Conservation (phyloP, 2,329 filamentous ascomycete genomes). For the Aspergillus ochraceoroseus region DNA sequence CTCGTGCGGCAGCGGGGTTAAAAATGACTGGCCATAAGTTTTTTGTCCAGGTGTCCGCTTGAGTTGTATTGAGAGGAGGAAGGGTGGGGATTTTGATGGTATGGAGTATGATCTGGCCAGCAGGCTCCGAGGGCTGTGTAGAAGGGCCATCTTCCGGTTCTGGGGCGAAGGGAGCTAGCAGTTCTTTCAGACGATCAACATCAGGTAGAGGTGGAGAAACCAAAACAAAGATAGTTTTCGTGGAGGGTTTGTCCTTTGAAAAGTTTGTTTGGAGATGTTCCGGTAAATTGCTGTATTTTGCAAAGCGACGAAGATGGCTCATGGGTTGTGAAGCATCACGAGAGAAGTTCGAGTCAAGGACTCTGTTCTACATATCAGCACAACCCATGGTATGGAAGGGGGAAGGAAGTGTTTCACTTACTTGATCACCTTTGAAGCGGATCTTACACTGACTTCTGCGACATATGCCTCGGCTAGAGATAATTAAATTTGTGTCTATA, state of each 20-base stretch:
- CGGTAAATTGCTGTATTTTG: conserved; percentile 35
- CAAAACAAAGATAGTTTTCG: conserved; percentile 40
- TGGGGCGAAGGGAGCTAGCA: conserved; percentile 39
- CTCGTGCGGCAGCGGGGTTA: conserved; percentile 44
- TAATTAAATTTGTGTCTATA: conserved; percentile 12
- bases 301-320: conserved; percentile 42
- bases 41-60: conserved; percentile 42
- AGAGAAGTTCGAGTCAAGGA: conserved; percentile 37
- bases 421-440: conserved; percentile 44
- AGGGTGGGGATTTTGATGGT: conserved; percentile 38
- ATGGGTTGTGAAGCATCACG: conserved; percentile 32
- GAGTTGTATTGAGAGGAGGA: conserved; percentile 38
- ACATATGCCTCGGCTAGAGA: conserved; percentile 41
- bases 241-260: conserved; percentile 18
- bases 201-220: conserved; percentile 41
- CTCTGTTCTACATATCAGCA: conserved; percentile 24
- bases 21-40: conserved; percentile 43
- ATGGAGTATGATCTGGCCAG: conserved; percentile 26
- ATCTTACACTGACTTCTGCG: conserved; percentile 43
- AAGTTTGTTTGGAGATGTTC: conserved; percentile 25
- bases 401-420: conserved; percentile 21
- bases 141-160: conserved; percentile 10
- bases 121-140: conserved; percentile 3
- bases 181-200: conserved; percentile 27
- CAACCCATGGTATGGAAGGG: not conserved